Percentiles rank a stretch among this genome's conserved stretches.
phyloP scores from a whole-genome alignment of 495 filamentous ascomycete genomes.

The Rhypophila decipiens region DNA sequence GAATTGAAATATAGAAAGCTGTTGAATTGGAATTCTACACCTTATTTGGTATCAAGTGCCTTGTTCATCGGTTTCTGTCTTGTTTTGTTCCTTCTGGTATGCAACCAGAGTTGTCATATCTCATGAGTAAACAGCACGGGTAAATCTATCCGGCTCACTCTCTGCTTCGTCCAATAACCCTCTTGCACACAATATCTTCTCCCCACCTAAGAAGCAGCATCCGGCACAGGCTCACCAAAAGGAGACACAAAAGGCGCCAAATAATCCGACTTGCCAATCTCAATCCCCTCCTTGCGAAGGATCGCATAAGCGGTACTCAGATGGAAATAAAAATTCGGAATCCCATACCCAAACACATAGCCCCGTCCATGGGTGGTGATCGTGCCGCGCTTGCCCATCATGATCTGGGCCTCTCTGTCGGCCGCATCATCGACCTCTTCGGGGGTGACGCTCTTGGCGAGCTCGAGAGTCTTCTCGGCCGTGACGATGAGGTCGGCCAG shows the following conservation, averaged over 20 bases:
- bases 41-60: no score
- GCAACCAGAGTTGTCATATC: no score
- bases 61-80: no score
- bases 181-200: no score
- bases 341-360: conserved; percentile 31
- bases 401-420: conserved; percentile 12
- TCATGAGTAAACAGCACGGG: no score
- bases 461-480: conserved; percentile 27
- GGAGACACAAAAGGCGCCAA: conserved; percentile 24
- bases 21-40: no score
- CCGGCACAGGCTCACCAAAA: neutral
- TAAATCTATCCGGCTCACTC: no score
- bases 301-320: conserved; percentile 48
- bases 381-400: conserved; percentile 19
- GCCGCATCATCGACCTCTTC: conserved; percentile 31
- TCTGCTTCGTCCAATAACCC: no score
- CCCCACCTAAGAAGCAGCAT: no score
- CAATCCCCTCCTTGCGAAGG: conserved; percentile 49
- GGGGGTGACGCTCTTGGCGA: conserved; percentile 30
- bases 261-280: conserved; percentile 51
- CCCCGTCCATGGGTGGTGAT: conserved; percentile 24
- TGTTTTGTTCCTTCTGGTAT: no score
- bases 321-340: conserved; percentile 59
- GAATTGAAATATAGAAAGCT: no score
- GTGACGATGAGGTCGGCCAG: conserved; percentile 35